phyloP scores from a whole-genome alignment of 1,284 basidiomycete species.

The Caloboletus firmus region DNA sequence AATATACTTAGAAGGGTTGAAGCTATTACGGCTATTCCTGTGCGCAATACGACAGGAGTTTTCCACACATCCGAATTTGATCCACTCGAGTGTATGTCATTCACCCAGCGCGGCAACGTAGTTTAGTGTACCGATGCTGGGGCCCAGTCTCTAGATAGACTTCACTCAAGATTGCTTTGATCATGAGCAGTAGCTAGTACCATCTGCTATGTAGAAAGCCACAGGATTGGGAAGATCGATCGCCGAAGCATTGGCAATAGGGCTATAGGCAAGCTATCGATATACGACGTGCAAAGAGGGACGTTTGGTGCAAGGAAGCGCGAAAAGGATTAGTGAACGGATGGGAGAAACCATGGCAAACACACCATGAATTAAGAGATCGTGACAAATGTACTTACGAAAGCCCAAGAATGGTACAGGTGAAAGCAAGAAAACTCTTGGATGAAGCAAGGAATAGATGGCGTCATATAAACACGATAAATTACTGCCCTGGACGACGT shows the following conservation, averaged over 20 bases:
- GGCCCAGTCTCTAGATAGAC: not conserved
- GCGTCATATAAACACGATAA: slow-evolving; percentile 30
- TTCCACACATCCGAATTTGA: no score
- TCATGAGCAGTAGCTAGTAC: slow-evolving; percentile 7
- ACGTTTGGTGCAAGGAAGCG: slow-evolving; percentile 3
- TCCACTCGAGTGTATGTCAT: not conserved
- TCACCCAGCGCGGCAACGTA: not conserved
- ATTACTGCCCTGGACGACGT: slow-evolving; percentile 14
- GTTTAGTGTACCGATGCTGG: not conserved
- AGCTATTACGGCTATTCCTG: no score
- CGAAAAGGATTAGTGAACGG: slow-evolving; percentile 14
- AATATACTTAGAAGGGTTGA: no score
- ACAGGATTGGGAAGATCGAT: not conserved
- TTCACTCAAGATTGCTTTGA: slow-evolving; percentile 10
- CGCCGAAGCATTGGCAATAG: slow-evolving; percentile 1
- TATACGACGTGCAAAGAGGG: slow-evolving; percentile 5
- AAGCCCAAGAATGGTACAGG: slow-evolving; percentile 8
- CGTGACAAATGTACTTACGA: not conserved
- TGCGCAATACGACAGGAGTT: no score
- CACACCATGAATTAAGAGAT: slow-evolving; percentile 4
- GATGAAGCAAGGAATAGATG: slow-evolving; percentile 10
- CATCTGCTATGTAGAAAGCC: not conserved
- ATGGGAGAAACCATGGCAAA: not conserved
- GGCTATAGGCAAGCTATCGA: slow-evolving; percentile 7
- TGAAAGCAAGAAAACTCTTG: slow-evolving; percentile 4